Evolutionary conservation across 2,329 filamentous ascomycete genomes (phyloP), one percentile per base, ranked within the genome.

Genomic region (Aureobasidium leucospermi): DNA sequence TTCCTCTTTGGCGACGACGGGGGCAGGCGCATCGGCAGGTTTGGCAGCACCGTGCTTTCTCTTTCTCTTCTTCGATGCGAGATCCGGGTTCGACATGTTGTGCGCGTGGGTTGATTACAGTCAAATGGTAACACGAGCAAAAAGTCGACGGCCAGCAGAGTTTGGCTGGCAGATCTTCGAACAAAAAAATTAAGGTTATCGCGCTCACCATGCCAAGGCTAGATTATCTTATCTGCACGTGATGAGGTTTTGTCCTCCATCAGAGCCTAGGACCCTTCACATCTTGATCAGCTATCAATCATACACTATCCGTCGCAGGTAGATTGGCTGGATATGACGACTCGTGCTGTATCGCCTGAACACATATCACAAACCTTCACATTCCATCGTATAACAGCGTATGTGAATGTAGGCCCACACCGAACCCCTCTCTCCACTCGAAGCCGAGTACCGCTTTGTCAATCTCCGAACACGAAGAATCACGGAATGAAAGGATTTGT

Each of bases 11-110:
- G 58, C 53, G 68, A 68, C 48, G 66, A 70, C 63, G 15, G 58
- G 47, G 69, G 42, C 68, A 29, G 58, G 47, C 69, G 39, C 68
- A 10, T 71, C 70, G 29, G 66, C 64, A 59, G 68, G 67, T 55
- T 73, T 62, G 13, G 60, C 29, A 66, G 66, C 68, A 61, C 69
- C 72, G 65, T 78, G 76, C 69, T 77, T 79, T 64, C 77, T 69
- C 72, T 79, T 79, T 56, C 76, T 73, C 69, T 79, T 79, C 61
- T 75, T 77, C 8, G 71, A 69, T 28, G 75, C 71, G 47, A 73
- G 67, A 58, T 75, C 73, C 58, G 68, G 64, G 60, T 71, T 63
- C 48, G 71, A 69, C 71, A 75, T 75, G 31, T 62, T 70, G 64
- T 46, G n/a, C 34, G 51, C n/a, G 51, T 32, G 28, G 29, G 15